Evolutionary conservation across 2,329 filamentous ascomycete genomes (phyloP).

Genomic region (Allantophomopsis lycopodina): DNA sequence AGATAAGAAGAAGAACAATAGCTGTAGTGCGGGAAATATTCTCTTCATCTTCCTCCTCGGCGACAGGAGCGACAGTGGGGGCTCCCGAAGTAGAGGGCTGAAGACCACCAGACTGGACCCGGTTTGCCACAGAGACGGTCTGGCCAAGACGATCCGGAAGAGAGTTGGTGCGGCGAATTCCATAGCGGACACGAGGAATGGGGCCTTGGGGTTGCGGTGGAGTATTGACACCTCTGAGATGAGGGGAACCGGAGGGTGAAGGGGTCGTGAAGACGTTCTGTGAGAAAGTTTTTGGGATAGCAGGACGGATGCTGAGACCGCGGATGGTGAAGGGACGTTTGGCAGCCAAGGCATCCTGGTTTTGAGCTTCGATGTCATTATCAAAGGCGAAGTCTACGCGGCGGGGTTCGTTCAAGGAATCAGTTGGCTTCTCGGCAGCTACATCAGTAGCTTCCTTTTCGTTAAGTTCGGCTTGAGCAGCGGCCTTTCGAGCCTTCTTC

Average conservation of each 20-base stretch:
- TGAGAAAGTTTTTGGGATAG: conserved; percentile 50
- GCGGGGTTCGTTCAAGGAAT: conserved; percentile 26
- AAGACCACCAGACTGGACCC: conserved; percentile 11
- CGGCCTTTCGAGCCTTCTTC: conserved; percentile 3
- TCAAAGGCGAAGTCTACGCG: conserved; percentile 43
- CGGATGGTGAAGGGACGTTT: conserved; percentile 42
- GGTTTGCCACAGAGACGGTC: conserved; percentile 3
- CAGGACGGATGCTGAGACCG: conserved; percentile 40
- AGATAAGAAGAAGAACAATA: conserved; percentile 45
- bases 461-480: conserved; percentile 6
- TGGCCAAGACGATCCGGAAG: conserved; percentile 54
- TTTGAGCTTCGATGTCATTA: conserved; percentile 19
- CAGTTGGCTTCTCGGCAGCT: conserved; percentile 8
- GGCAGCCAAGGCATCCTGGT: conserved; percentile 5
- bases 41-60: conserved; percentile 19
- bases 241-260: conserved; percentile 16
- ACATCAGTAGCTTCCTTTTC: background rate
- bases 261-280: conserved; percentile 54
- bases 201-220: conserved; percentile 19
- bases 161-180: conserved; percentile 62
- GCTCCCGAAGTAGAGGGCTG: conserved; percentile 1
- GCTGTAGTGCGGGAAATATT: conserved; percentile 41
- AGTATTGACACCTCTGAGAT: conserved; percentile 2
- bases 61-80: conserved; percentile 9
- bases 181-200: conserved; percentile 42